Evolutionary conservation across 768 basidiomycete species (phyloP).

Genomic region (Leccinum rimulosum): DNA sequence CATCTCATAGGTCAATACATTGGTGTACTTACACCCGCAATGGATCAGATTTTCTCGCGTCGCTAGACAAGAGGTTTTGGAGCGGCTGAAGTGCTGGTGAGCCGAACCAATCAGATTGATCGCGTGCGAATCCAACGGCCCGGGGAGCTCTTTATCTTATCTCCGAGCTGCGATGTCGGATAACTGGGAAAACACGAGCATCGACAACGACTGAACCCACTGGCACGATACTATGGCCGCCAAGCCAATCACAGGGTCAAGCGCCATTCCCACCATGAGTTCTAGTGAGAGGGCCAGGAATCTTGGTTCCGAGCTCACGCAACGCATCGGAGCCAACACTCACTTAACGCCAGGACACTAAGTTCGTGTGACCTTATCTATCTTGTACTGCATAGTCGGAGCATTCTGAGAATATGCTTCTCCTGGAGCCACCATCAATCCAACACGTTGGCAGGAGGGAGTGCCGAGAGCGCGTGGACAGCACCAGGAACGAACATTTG

Average conservation of each 20-base stretch:
- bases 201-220: background rate
- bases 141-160: background rate
- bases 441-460: background rate
- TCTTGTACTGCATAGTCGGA: background rate
- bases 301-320: background rate
- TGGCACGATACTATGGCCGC: background rate
- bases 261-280: background rate
- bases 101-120: background rate
- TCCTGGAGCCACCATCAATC: background rate
- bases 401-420: background rate
- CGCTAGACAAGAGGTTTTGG: background rate
- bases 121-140: background rate
- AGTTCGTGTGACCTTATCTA: background rate
- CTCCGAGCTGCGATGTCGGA: background rate
- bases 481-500: background rate
- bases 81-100: background rate
- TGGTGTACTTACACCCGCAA: background rate
- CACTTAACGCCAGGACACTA: background rate
- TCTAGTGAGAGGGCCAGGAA: background rate
- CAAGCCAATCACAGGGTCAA: background rate
- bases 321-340: background rate
- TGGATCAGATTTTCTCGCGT: background rate
- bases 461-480: background rate
- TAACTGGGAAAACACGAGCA: slow-evolving; percentile 2
- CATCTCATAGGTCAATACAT: background rate